Base-by-base conservation (phyloP, 305 asterid species). In the Coffea humblotiana region DNA sequence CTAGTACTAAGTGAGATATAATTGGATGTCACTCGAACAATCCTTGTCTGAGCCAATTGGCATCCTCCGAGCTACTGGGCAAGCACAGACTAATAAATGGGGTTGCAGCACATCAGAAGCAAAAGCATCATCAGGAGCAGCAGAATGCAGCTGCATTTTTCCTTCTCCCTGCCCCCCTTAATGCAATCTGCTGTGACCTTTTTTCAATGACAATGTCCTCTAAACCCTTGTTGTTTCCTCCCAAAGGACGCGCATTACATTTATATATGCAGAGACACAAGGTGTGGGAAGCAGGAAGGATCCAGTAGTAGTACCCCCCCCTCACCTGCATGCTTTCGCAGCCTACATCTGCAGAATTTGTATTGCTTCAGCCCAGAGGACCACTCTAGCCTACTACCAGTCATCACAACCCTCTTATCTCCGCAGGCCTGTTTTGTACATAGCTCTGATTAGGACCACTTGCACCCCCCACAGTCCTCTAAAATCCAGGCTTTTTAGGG, bases 391-490 rank as follows among this genome's bases (percentile, higher is more conserved):
- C 77, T 48, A 78, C 43, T 2, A 45, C 16, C 52, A 56, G 64
- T 29, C 77, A 25, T 48, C 64, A 60, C 29, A 40, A 9, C 45
- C 37, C 48, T 40, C 72, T 18, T 16, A 29, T 52, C 40, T 27
- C 1, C 49, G 43, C 64, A 70, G 48, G 63, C 60, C 77, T 58
- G 69, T 52, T 61, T 43, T 49, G 49, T 70, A 52, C 27, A 76
- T 25, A 12, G 8, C 32, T 12, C 16, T 73, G 11, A 58, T 75
- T 21, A 79, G 86, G 86, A 83, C 86, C 86, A 83, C 86, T 47
- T 69, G 21, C 70, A 32, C 60, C 14, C 14, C 35, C 25, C 15
- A n/a, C 52, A 54, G 18, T 11, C 35, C 77, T 71, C 70, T 76
- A 32, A 48, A 40, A 23, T 35, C 61, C 68, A 75, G 70, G 70